A percentile compares a stretch with the other conserved stretches of the same genome.
Conservation (phyloP, 179 eudicot species). For the Gypsophila paniculata region DNA sequence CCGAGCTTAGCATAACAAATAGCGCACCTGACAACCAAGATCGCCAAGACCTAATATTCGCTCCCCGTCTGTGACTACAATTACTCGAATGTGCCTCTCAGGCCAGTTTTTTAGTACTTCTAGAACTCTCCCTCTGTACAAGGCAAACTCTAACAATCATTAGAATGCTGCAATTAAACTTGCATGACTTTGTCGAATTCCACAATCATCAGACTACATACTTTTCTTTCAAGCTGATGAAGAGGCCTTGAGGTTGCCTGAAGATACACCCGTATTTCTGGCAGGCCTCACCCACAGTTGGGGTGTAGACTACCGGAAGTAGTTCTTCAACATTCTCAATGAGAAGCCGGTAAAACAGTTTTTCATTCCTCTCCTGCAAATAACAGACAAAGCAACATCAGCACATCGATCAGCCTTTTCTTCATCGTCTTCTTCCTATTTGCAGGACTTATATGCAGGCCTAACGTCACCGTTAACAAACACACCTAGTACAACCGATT, state of each 20-base stretch:
- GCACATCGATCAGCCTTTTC: conserved; percentile 9
- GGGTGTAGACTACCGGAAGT: conserved; percentile 89
- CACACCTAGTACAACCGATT: too few species aligned
- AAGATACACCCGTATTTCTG: conserved; percentile 84
- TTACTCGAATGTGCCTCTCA: conserved; percentile 79
- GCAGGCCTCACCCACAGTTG: conserved; percentile 95
- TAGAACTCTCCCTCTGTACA: conserved; percentile 62
- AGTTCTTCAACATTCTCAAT: conserved; percentile 88
- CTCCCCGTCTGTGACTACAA: conserved; percentile 92
- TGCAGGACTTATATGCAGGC: too few species aligned
- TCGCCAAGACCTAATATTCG: conserved; percentile 94
- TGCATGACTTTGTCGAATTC: neutral
- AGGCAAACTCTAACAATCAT: conserved; percentile 17
- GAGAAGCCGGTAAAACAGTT: conserved; percentile 79
- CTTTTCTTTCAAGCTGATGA: conserved; percentile 63
- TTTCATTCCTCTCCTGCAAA: conserved; percentile 72
- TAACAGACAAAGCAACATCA: neutral
- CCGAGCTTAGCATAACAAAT: neutral
- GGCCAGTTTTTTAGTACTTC: conserved; percentile 94
- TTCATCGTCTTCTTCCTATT: neutral
- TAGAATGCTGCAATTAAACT: neutral
- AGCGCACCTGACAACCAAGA: conserved; percentile 82
- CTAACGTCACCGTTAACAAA: too few species aligned
- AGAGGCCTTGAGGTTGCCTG: conserved; percentile 68
- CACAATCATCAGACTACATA: conserved; percentile 23